Percentiles rank a stretch among this genome's conserved stretches.
Conservation (phyloP, 257 asterid species). For the Asclepias syriaca region DNA sequence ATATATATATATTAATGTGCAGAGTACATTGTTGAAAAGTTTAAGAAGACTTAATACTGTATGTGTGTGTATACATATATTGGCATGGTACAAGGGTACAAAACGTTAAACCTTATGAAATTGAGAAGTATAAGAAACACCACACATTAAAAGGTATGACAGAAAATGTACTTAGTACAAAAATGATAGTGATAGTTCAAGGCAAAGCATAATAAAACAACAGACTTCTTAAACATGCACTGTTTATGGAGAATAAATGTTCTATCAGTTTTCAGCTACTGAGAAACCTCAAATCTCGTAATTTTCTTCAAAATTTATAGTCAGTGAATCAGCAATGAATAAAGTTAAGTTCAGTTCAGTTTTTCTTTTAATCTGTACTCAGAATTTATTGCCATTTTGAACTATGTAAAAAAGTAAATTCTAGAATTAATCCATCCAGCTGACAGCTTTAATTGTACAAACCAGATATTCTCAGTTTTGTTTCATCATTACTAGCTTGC, state of each 20-base stretch:
- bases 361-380: not conserved
- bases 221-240: not conserved
- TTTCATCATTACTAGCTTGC: not conserved
- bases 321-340: not conserved
- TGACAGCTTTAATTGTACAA: constrained; percentile 3
- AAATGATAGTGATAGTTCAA: too few relatives aligned
- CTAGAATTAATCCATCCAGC: not conserved
- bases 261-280: not conserved
- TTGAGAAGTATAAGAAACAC: not conserved
- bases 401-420: not conserved
- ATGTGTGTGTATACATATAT: too few relatives aligned
- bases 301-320: not conserved
- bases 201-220: not conserved
- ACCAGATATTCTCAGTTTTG: not conserved
- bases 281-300: not conserved
- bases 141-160: not conserved
- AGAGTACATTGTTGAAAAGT: too few relatives aligned
- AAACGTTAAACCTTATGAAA: not conserved
- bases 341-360: not conserved
- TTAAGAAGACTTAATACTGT: too few relatives aligned
- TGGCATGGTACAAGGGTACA: too few relatives aligned
- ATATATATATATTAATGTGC: too few relatives aligned
- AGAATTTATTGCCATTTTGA: not conserved
- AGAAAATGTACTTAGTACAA: not conserved
- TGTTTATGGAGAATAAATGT: not conserved